Evolutionary conservation across 2,329 filamentous ascomycete species (phyloP).

Genomic region (Penicillium glabrum): DNA sequence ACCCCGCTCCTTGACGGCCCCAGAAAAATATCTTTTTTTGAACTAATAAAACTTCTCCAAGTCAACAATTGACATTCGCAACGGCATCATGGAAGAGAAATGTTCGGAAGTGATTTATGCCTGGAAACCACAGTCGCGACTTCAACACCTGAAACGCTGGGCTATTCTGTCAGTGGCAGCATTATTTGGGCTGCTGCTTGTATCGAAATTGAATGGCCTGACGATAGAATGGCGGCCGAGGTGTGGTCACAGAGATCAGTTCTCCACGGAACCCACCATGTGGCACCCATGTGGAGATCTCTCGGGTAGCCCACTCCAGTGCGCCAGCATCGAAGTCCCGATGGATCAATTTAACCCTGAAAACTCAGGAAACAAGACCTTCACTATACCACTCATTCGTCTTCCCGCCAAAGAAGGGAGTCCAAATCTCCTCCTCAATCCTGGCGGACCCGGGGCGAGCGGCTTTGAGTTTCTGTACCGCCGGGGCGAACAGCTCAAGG

Average conservation of each 20-base stretch:
- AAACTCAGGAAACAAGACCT: conserved; percentile 38
- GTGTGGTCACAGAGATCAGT: not conserved
- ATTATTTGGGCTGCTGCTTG: not conserved
- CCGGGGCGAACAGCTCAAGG: conserved; percentile 37
- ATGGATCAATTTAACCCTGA: conserved; percentile 47
- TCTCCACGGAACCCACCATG: too few relatives aligned
- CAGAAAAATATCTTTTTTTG: too few relatives aligned
- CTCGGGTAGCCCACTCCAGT: conserved; percentile 42
- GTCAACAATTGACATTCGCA: not conserved
- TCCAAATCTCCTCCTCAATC: conserved; percentile 48
- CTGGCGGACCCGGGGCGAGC: conserved; percentile 51
- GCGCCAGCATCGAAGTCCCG: conserved; percentile 46
- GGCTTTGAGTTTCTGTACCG: conserved; percentile 41
- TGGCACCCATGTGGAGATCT: conserved; percentile 45
- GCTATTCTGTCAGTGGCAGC: not conserved
- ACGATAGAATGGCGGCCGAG: not conserved
- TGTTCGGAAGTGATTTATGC: not conserved
- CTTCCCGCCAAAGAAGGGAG: conserved; percentile 46
- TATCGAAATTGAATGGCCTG: not conserved
- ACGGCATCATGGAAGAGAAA: not conserved
- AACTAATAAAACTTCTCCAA: not conserved
- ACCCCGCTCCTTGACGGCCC: too few relatives aligned
- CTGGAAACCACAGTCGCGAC: not conserved
- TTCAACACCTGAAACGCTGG: not conserved
- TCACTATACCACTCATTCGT: conserved; percentile 49